phyloP scores from a whole-genome alignment of 805 yeast genomes.

The Candida morakotiae region DNA sequence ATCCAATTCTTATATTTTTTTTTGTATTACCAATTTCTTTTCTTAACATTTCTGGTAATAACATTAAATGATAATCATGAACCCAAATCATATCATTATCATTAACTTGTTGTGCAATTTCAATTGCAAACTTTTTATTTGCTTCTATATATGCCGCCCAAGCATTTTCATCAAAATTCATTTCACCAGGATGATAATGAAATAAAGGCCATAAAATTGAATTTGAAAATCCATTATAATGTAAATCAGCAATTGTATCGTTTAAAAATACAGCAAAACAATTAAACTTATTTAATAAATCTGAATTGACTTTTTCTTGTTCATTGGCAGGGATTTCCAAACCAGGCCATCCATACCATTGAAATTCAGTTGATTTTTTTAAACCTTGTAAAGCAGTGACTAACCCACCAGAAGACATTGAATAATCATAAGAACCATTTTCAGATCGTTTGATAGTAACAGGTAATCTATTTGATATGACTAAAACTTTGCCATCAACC shows the following conservation, averaged over 20 bases:
- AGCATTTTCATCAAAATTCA: conserved; percentile 94
- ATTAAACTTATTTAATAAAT: conserved; percentile 71
- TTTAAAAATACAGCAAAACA: conserved; percentile 86
- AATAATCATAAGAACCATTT: conserved; percentile 68
- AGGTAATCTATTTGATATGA: conserved; percentile 92
- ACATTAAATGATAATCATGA: conserved; percentile 96
- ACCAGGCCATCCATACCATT: conserved; percentile 98
- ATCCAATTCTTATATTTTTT: conserved; percentile 74
- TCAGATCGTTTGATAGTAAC: conserved; percentile 74
- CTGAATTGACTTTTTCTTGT: conserved; percentile 61
- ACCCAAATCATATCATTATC: conserved; percentile 95
- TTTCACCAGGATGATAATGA: conserved; percentile 99
- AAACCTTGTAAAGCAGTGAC: conserved; percentile 94
- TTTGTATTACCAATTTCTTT: conserved; percentile 47
- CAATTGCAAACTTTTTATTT: conserved; percentile 74
- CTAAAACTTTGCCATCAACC: conserved; percentile 69
- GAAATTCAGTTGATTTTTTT: conserved; percentile 75
- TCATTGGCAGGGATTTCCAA: conserved; percentile 79
- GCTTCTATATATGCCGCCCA: conserved; percentile 98
- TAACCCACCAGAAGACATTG: conserved; percentile 96
- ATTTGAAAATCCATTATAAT: conserved; percentile 93
- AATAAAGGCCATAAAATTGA: conserved; percentile 96
- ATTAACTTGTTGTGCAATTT: conserved; percentile 61
- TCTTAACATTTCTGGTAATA: conserved; percentile 84
- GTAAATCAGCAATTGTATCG: conserved; percentile 90